phyloP scores from a whole-genome alignment of 2,329 filamentous ascomycete species.

The Pleomassaria siparia region DNA sequence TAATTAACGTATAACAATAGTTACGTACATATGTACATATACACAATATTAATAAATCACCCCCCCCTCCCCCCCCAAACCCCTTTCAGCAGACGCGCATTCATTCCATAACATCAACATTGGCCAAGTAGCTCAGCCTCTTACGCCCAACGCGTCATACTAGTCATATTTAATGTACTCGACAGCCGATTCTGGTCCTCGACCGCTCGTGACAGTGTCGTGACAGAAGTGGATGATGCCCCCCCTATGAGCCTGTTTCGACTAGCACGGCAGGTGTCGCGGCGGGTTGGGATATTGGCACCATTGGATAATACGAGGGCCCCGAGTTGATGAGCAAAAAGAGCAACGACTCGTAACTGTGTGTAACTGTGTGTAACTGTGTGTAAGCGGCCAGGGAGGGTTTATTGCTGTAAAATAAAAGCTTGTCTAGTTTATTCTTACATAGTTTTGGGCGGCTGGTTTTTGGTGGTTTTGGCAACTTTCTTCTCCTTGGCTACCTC shows the following conservation, averaged over 20 bases:
- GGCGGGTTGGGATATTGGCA: slow-evolving; percentile 18
- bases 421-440: no score
- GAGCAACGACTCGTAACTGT: no score
- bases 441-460: no score
- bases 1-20: no score
- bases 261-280: slow-evolving; percentile 15
- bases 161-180: not conserved
- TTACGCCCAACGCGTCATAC: not conserved
- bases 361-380: no score
- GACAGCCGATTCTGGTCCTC: not conserved
- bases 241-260: slow-evolving; percentile 18
- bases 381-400: no score
- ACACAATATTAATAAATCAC: no score
- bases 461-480: no score
- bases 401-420: no score
- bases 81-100: not conserved
- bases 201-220: not conserved
- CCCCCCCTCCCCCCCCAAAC: not conserved
- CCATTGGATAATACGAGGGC: slow-evolving; percentile 7
- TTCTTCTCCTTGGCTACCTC: no score
- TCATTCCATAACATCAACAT: not conserved
- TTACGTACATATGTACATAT: no score
- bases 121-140: slow-evolving; percentile 4
- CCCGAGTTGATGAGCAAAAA: slow-evolving; percentile 4
- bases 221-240: slow-evolving; percentile 1